Conservation (phyloP, 2,329 filamentous ascomycete genomes). For the Fusarium sp. region DNA sequence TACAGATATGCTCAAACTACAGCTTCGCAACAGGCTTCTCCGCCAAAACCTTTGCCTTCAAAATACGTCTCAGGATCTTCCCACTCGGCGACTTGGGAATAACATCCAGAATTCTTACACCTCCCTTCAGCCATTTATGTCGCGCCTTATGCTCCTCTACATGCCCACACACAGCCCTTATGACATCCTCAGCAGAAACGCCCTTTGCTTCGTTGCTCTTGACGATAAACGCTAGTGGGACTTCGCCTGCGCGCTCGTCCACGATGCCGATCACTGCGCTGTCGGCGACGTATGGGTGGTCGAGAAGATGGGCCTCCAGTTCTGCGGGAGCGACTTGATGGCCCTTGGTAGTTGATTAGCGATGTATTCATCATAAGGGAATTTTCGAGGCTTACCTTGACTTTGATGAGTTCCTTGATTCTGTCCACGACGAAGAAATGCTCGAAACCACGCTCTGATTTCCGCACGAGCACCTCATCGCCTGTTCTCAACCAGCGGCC, state of each 20-base stretch:
- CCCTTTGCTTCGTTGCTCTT: constrained; percentile 61
- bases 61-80: constrained; percentile 66
- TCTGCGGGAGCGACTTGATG: constrained; percentile 84
- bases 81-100: constrained; percentile 81
- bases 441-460: constrained; percentile 75
- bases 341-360: constrained; percentile 61
- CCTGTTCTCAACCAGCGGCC: constrained; percentile 85
- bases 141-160: constrained; percentile 75
- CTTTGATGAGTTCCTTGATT: constrained; percentile 78
- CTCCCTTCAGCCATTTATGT: constrained; percentile 76
- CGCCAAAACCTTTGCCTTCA: constrained; percentile 54
- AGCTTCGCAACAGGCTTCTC: constrained; percentile 21
- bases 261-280: constrained; percentile 80
- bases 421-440: constrained; percentile 89
- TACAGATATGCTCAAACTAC: not conserved
- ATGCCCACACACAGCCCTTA: constrained; percentile 66
- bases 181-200: constrained; percentile 64
- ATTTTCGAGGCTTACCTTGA: constrained; percentile 67
- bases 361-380: rapidly evolving
- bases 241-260: constrained; percentile 69
- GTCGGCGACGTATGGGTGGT: constrained; percentile 78
- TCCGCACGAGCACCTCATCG: constrained; percentile 81
- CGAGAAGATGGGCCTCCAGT: constrained; percentile 79
- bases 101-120: constrained; percentile 71
- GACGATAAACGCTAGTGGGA: constrained; percentile 73